Percentiles rank a stretch among this genome's conserved stretches.
phyloP scores from a whole-genome alignment of 2,329 filamentous ascomycete species.

The Zymoseptoria pseudotritici region DNA sequence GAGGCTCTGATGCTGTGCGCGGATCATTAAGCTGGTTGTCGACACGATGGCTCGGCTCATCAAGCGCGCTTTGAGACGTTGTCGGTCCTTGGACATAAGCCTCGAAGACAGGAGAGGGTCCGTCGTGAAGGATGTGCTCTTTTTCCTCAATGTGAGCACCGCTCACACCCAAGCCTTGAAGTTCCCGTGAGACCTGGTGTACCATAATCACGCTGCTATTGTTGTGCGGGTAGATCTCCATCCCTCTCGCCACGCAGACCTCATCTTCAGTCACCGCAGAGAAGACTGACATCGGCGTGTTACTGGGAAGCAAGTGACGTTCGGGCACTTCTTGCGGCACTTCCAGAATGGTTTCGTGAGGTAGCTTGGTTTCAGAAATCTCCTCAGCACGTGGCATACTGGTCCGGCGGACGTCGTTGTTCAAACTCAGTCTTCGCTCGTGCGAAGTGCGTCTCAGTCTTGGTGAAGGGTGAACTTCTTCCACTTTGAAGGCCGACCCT shows the following conservation, averaged over 20 bases:
- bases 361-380: not conserved
- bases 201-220: conserved; percentile 58
- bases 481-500: not conserved
- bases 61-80: conserved; percentile 3
- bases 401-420: conserved; percentile 14
- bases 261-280: conserved; percentile 35
- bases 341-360: conserved; percentile 9
- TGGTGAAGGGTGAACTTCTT: conserved; percentile 4
- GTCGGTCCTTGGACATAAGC: conserved; percentile 13
- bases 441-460: conserved; percentile 13
- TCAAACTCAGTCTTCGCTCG: conserved; percentile 15
- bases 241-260: conserved; percentile 53
- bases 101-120: conserved; percentile 9
- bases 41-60: conserved; percentile 26
- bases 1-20: conserved; percentile 50
- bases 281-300: conserved; percentile 20
- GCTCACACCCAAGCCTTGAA: not conserved
- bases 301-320: conserved; percentile 16
- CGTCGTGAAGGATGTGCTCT: conserved; percentile 1
- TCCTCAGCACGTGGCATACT: conserved; percentile 4
- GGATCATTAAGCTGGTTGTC: conserved; percentile 54
- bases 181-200: conserved; percentile 36
- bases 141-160: conserved; percentile 1
- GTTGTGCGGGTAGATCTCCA: conserved; percentile 56
- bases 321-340: conserved; percentile 18